These are phyloP conservation scores for Metschnikowia borealis DNA, from an alignment of 805 yeast species.

Conservation along the genomic window DNA sequence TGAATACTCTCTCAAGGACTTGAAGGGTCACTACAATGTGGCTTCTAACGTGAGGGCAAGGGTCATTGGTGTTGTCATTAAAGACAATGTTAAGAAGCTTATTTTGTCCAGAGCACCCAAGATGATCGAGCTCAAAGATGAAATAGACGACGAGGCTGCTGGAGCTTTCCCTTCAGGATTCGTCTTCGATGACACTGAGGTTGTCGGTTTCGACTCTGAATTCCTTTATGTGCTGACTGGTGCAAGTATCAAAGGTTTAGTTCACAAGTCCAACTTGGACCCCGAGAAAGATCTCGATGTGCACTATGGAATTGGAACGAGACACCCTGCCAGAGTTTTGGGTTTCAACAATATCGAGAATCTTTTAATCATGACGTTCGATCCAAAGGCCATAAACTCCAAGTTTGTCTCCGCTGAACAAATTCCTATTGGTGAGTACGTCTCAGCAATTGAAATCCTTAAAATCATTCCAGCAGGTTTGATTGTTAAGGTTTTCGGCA, in stretches of 20 bases:
- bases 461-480: conserved; percentile 66
- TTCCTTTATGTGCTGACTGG: conserved; percentile 59
- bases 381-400: conserved; percentile 59
- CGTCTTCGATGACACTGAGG: conserved; percentile 52
- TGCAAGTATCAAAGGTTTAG: conserved; percentile 57
- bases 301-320: conserved; percentile 59
- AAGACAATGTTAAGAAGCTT: conserved; percentile 51
- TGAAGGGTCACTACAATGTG: conserved; percentile 60
- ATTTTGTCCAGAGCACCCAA: conserved; percentile 62
- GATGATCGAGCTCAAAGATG: conserved; percentile 35
- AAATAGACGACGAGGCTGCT: conserved; percentile 25
- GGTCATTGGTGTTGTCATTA: conserved; percentile 53
- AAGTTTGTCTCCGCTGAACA: conserved; percentile 67
- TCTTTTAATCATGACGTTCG: conserved; percentile 61
- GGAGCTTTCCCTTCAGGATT: conserved; percentile 82
- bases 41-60: conserved; percentile 71
- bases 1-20: conserved; percentile 39
- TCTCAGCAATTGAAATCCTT: conserved; percentile 50
- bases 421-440: conserved; percentile 68
- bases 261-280: conserved; percentile 70
- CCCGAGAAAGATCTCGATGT: conserved; percentile 41
- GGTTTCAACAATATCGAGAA: conserved; percentile 68
- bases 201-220: conserved; percentile 55
- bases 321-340: conserved; percentile 72
- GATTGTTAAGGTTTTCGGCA: conserved; percentile 57